Conservation (phyloP, 306 rosid genomes). For the Casuarina glauca region DNA sequence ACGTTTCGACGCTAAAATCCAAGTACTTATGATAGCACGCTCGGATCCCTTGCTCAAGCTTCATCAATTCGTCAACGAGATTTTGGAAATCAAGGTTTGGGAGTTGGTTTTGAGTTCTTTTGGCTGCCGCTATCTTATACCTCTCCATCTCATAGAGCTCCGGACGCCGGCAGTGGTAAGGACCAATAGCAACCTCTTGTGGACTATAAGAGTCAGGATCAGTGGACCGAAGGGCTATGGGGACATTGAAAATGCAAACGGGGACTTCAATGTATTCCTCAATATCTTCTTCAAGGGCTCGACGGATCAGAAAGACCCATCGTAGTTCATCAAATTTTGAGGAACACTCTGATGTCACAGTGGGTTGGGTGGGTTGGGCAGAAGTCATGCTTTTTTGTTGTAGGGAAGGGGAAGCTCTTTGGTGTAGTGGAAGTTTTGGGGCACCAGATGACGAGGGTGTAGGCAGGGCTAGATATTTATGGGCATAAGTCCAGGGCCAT, state of each 20-base stretch:
- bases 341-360: no score
- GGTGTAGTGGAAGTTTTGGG: no score
- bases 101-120: constrained; percentile 49
- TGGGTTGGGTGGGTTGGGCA: not conserved
- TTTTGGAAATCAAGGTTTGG: constrained; percentile 37
- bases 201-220: constrained; percentile 68
- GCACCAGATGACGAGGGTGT: constrained; percentile 16
- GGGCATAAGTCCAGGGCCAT: not conserved
- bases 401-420: no score
- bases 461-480: constrained; percentile 15
- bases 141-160: constrained; percentile 81
- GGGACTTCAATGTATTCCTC: constrained; percentile 47
- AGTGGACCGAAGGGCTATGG: constrained; percentile 43
- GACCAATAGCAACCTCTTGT: constrained; percentile 72
- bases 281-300: constrained; percentile 55
- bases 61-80: constrained; percentile 48
- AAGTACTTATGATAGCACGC: constrained; percentile 72
- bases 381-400: no score
- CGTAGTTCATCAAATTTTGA: no score
- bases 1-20: constrained; percentile 61
- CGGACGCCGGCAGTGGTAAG: constrained; percentile 71
- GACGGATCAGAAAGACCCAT: constrained; percentile 37
- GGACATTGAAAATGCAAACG: constrained; percentile 66
- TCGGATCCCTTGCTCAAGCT: constrained; percentile 48
- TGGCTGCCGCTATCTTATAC: constrained; percentile 67